Evolutionary conservation across 1,139 yeast species (phyloP), one percentile per base, ranked within the genome.

Genomic region (Debaryomyces robertsiae): DNA sequence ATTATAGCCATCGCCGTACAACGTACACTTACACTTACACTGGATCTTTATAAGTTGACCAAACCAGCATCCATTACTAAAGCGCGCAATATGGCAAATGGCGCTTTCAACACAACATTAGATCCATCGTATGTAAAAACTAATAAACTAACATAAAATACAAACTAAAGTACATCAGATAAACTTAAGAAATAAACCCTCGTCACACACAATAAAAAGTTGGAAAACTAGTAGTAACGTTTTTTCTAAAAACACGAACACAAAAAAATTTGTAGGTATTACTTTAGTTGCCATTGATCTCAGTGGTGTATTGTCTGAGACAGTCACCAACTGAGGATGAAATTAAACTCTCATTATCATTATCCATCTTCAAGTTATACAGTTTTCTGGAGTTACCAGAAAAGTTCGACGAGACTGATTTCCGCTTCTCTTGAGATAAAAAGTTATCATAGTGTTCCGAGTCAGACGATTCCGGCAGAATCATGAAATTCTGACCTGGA

Each of bases 241-340:
- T 18, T 13, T 18, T 11, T 23, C 28, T 19, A 32, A 32, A 23
- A 7, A 18, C 9, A 31, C n/a, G 11, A 31, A 13, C 13, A 19
- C 11, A 19, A 18, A 13, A 32, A 22, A 29, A 14, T 30, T 19
- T 22, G 15, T 14, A 17, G 18, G n/a, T 18, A 18, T 13, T 16
- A 11, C 29, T 29, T 33, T 53, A 59, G 37, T 54, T 55, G 36
- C 67, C 65, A 43, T 60, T 61, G 30, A 70, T 60, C 52, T 69
- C 74, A 10, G 71, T 65, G 31, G 66, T 64, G 35, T 68, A 55
- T 46, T 63, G 66, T 48, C 73, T 61, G 40, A 70, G 55, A 46
- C 73, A 68, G 42, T 70, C 75, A 29, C 70, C 75, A 32, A 69
- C 62, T 3, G 73, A 63, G 16, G 65, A 55, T 24, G 70, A 65